Evolutionary conservation across 768 basidiomycete species (phyloP).

Genomic region (Daedaleopsis sinensis): DNA sequence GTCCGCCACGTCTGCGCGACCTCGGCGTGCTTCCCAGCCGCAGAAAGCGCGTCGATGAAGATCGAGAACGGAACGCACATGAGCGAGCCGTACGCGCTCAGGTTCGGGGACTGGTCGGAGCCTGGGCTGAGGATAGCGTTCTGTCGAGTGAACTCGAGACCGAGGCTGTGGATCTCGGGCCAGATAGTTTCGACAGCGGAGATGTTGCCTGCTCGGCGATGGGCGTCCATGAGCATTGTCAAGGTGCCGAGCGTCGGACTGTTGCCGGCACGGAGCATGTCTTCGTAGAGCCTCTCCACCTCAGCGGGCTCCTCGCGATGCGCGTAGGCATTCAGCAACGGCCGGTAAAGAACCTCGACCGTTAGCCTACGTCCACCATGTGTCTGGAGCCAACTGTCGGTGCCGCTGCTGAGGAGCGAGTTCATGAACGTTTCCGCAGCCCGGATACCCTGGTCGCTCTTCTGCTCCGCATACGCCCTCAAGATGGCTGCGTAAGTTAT

Average conservation of each 20-base stretch:
- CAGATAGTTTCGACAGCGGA: conserved; percentile 64
- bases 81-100: conserved; percentile 49
- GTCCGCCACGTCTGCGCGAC: conserved; percentile 70
- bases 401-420: conserved; percentile 40
- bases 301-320: conserved; percentile 46
- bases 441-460: conserved; percentile 49
- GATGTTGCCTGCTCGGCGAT: conserved; percentile 60
- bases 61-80: conserved; percentile 81
- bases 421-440: conserved; percentile 70
- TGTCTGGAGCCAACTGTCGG: conserved; percentile 41
- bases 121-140: conserved; percentile 35
- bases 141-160: conserved; percentile 43
- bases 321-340: conserved; percentile 60
- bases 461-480: conserved; percentile 56
- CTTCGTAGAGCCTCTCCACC: conserved; percentile 59
- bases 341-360: conserved; percentile 59
- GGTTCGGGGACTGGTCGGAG: conserved; percentile 5
- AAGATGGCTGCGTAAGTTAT: conserved; percentile 73
- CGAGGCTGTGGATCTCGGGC: conserved; percentile 67
- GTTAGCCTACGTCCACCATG: conserved; percentile 44
- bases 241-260: conserved; percentile 62
- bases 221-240: conserved; percentile 69
- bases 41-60: conserved; percentile 75
- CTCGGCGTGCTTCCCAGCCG: conserved; percentile 59
- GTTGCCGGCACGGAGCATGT: conserved; percentile 56